phyloP scores from a whole-genome alignment of 2,329 filamentous ascomycete species.

The Dissoconium aciculare region DNA sequence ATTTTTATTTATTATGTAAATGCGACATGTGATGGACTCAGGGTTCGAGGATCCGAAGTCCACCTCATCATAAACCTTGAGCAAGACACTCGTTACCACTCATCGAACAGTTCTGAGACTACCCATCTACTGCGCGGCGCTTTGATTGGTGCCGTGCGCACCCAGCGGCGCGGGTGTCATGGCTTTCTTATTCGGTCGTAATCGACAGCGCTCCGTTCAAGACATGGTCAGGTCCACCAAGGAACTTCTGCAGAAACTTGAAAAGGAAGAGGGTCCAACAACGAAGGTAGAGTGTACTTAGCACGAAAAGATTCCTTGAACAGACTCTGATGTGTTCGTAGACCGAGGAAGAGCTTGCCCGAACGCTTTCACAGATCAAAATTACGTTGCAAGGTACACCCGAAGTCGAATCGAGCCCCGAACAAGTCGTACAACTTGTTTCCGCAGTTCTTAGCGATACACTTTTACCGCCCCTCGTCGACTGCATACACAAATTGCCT shows the following conservation, averaged over 20 bases:
- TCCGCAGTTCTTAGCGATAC: slow-evolving; percentile 77
- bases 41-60: too few species aligned
- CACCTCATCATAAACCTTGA: too few species aligned
- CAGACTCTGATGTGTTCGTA: too few species aligned
- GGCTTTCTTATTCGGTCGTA: slow-evolving; percentile 55
- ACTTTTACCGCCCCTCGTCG: slow-evolving; percentile 68
- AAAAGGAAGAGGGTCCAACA: slow-evolving; percentile 33
- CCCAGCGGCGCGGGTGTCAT: slow-evolving; percentile 31
- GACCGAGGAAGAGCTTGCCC: slow-evolving; percentile 73
- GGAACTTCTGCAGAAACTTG: slow-evolving; percentile 45
- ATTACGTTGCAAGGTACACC: slow-evolving; percentile 78
- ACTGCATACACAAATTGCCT: slow-evolving; percentile 67
- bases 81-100: too few species aligned
- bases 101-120: too few species aligned
- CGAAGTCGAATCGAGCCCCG: slow-evolving; percentile 77
- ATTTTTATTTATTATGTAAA: too few species aligned
- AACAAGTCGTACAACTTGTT: slow-evolving; percentile 77
- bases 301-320: too few species aligned
- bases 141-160: too few species aligned
- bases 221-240: slow-evolving; percentile 50
- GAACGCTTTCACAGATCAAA: slow-evolving; percentile 82
- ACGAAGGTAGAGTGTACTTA: slow-evolving; percentile 25
- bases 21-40: too few species aligned
- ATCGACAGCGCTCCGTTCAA: slow-evolving; percentile 44
- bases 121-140: too few species aligned